Conservation (phyloP, 805 yeast genomes). For the Ogataea nakhonphanomensis region DNA sequence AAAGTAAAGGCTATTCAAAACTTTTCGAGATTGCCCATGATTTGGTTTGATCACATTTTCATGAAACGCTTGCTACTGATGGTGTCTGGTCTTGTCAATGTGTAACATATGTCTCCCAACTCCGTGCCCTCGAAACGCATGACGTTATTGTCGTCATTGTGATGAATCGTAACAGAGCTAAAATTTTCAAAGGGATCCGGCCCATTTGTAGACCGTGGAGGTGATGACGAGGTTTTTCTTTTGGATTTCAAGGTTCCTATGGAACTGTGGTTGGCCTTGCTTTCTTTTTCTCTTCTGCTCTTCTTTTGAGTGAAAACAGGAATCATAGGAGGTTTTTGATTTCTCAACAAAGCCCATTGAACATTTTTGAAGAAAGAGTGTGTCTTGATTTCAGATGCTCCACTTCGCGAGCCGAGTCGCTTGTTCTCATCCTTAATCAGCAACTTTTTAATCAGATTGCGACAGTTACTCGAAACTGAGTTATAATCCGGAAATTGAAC, state of each 20-base stretch:
- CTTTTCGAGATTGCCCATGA: constrained; percentile 24
- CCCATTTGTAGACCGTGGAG: constrained; percentile 15
- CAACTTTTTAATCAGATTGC: constrained; percentile 72
- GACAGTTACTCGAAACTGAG: constrained; percentile 67
- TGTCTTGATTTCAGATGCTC: constrained; percentile 90
- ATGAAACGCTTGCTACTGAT: constrained; percentile 27
- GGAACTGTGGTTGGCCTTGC: constrained; percentile 25
- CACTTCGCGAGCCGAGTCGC: constrained; percentile 86
- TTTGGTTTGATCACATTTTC: constrained; percentile 22
- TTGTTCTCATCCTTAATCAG: constrained; percentile 85
- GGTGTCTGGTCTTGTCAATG: constrained; percentile 41
- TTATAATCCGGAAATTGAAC: constrained; percentile 68
- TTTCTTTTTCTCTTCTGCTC: constrained; percentile 16
- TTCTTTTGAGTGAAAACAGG: constrained; percentile 56
- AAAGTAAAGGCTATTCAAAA: constrained; percentile 5
- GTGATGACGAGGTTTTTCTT: constrained; percentile 30
- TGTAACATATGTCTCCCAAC: constrained; percentile 54
- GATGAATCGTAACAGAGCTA: constrained; percentile 81
- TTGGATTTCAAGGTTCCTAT: constrained; percentile 45
- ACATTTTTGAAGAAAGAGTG: constrained; percentile 89
- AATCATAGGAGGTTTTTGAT: constrained; percentile 93
- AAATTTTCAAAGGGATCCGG: constrained; percentile 81
- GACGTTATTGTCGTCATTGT: constrained; percentile 51
- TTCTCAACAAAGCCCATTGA: constrained; percentile 93
- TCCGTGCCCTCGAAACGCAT: constrained; percentile 46